phyloP scores from a whole-genome alignment of 441 rosid genomes.

The Populus hybrid region DNA sequence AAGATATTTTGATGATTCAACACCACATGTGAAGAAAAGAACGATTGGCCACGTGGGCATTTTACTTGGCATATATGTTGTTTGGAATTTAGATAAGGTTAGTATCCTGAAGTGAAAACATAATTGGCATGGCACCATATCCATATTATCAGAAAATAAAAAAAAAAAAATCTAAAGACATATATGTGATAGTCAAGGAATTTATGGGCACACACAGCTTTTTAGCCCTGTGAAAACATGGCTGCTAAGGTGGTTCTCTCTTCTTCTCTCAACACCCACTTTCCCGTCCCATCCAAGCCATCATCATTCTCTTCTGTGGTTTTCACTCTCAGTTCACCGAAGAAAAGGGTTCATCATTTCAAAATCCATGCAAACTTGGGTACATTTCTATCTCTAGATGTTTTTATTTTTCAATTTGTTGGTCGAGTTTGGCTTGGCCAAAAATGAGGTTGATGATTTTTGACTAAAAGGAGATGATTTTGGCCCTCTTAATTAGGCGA shows the following conservation, averaged over 20 bases:
- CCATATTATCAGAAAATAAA: background rate
- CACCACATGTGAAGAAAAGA: background rate
- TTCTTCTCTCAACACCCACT: constrained; percentile 28
- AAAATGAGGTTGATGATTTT: background rate
- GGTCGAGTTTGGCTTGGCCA: background rate
- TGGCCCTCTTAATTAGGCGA: constrained; percentile 37
- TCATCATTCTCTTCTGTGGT: constrained; percentile 17
- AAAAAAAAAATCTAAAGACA: constrained; percentile 5
- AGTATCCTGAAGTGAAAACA: constrained; percentile 6
- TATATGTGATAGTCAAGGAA: constrained; percentile 5
- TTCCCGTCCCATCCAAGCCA: constrained; percentile 19
- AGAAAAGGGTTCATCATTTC: constrained; percentile 32
- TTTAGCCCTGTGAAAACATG: constrained; percentile 31
- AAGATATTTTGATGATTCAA: no score
- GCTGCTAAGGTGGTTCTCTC: constrained; percentile 38
- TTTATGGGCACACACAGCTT: constrained; percentile 2
- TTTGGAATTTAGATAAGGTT: constrained; percentile 30
- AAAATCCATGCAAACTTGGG: constrained; percentile 58
- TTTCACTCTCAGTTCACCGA: constrained; percentile 13
- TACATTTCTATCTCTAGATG: constrained; percentile 7
- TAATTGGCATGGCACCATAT: constrained; percentile 20
- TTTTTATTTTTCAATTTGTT: background rate
- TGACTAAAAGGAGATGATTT: constrained; percentile 1
- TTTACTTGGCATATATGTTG: background rate
- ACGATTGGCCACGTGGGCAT: constrained; percentile 13